Evolutionary conservation across 495 filamentous ascomycete species (phyloP).

Genomic region (Schizothecium vesticola): DNA sequence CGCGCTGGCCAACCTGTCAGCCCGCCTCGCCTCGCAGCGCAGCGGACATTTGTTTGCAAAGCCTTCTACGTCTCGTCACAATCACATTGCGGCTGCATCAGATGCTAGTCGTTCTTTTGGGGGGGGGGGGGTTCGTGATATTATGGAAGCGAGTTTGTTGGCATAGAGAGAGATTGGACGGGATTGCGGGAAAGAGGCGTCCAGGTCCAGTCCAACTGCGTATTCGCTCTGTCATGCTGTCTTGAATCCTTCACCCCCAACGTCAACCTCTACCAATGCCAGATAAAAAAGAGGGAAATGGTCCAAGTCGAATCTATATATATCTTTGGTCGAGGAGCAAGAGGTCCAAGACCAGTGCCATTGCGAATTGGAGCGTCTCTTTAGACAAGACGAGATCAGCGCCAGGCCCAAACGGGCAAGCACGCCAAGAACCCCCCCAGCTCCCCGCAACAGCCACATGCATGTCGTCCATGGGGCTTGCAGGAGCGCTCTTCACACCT

Average conservation of each 20-base stretch:
- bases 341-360: neutral
- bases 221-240: neutral
- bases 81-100: conserved; percentile 7
- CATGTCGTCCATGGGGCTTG: neutral
- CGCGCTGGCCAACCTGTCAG: neutral
- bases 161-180: neutral
- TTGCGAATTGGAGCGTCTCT: neutral
- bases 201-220: too few species aligned
- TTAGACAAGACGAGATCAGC: neutral
- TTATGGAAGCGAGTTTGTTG: neutral
- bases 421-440: neutral
- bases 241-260: neutral
- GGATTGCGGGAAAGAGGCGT: too few species aligned
- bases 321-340: neutral
- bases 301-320: neutral
- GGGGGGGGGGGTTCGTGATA: neutral
- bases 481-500: neutral
- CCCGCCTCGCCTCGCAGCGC: neutral
- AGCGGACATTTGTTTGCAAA: conserved; percentile 3
- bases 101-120: neutral
- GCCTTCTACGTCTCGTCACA: neutral
- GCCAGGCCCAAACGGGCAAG: neutral
- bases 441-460: neutral
- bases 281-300: neutral
- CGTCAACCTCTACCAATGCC: neutral